These are phyloP conservation scores for Trichoderma pleuroti DNA, from an alignment of 2,329 filamentous ascomycete genomes.

Conservation along the genomic window DNA sequence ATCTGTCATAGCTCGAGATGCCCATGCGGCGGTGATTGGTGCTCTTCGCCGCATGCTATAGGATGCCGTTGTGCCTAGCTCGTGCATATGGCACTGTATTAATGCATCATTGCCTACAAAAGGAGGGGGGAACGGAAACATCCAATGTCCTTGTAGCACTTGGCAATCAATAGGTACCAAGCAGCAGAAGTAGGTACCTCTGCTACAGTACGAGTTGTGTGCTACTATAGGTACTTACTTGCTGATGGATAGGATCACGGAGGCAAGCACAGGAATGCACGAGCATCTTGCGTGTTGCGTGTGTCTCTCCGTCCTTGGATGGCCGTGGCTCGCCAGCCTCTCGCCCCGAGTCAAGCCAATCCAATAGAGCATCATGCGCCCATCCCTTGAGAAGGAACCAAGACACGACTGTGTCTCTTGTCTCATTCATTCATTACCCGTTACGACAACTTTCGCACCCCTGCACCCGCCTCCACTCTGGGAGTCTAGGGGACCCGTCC, in stretches of 20 bases:
- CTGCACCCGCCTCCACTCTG: background rate
- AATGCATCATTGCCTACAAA: background rate
- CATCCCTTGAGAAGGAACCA: slow-evolving; percentile 14
- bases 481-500: background rate
- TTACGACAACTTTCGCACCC: slow-evolving; percentile 13
- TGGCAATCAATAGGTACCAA: background rate
- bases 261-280: background rate
- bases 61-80: background rate
- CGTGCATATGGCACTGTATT: background rate
- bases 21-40: background rate
- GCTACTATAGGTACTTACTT: too few relatives aligned
- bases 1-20: background rate
- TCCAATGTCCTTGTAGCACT: background rate
- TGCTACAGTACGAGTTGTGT: background rate
- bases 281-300: background rate
- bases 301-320: background rate
- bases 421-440: slow-evolving; percentile 5
- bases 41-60: background rate
- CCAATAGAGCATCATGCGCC: background rate
- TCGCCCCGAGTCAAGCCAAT: background rate
- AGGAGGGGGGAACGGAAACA: background rate
- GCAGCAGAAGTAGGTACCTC: background rate
- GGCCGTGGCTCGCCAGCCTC: background rate
- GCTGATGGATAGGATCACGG: background rate
- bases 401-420: slow-evolving; percentile 1